Base-by-base conservation (phyloP, 495 filamentous ascomycete genomes). In the Penicillium canariense region DNA sequence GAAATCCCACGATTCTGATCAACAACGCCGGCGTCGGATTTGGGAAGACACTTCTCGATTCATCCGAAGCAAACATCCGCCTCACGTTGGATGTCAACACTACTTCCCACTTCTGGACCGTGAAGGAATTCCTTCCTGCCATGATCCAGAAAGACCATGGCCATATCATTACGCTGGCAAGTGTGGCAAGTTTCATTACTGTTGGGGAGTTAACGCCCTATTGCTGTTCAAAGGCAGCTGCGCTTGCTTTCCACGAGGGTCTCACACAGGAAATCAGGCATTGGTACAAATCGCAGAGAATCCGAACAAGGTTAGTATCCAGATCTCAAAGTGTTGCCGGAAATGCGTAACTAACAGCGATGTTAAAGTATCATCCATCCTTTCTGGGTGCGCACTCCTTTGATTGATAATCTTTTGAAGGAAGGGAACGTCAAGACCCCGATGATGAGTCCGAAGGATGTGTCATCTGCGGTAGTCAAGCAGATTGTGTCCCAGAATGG, bases 21-120 rank as follows among this genome's bases (percentile, higher is more conserved):
- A 85, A 86, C 71, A 88, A 87, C 64, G 85, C 85, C 4, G 85
- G 83, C 51, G 72, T 84, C n/a, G 80, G 75, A 14, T 71, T 71
- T n/a, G 81, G 56, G 76, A 80, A 62, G 79, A 85, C 61, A 84
- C 87, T 71, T 71, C 78, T 7, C 62, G 40, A 69, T 77, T 9
- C 26, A 10, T 5, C 36, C 20, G n/a, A 84, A 84, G 66, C 83
- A 79, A 70, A 80, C 67, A 82, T 34, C 75, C 70, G 12, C 64
- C 25, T 27, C 10, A 46, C 43, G 1, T 25, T 46, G 25, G 26
- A 46, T 9, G 43, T 46, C 14, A 46, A 46, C 14, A 46, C 43
- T 12, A 15, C 28, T 27, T 46, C 43, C 28, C 43, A 46, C 43
- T 46, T 25, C 11, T 46, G 23, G 23, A 27, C 26, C n/a, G 26